Conservation (phyloP, 805 yeast genomes). For the Yarrowia sp. region DNA sequence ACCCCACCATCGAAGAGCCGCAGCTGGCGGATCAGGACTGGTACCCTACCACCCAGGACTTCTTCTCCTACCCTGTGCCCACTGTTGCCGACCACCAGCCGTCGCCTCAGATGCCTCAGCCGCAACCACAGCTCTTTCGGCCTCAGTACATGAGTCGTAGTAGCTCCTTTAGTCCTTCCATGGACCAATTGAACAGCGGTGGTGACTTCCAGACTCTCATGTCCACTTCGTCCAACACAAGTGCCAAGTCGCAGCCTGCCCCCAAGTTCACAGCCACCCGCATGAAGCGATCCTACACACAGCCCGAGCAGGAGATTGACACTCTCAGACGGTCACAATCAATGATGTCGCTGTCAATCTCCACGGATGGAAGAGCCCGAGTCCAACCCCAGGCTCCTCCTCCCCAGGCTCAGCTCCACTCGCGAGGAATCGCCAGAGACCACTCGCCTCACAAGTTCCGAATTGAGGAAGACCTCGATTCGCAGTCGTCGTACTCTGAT, state of each 20-base stretch:
- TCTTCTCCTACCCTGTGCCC: conserved; percentile 32
- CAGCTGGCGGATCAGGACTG: conserved; percentile 37
- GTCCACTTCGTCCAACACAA: neutral
- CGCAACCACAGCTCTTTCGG: conserved; percentile 21
- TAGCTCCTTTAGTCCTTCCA: conserved; percentile 14
- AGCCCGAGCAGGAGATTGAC: conserved; percentile 20
- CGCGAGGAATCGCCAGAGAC: neutral
- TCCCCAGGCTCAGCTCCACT: neutral
- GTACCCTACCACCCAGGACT: conserved; percentile 36
- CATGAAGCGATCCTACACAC: conserved; percentile 32
- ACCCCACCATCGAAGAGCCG: conserved; percentile 35
- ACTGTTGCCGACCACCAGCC: conserved; percentile 23
- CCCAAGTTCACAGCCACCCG: conserved; percentile 8
- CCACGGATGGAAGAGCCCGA: conserved; percentile 18
- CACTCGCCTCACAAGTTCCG: conserved; percentile 34
- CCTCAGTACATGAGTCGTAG: conserved; percentile 22
- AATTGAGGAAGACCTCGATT: conserved; percentile 23
- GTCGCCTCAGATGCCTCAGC: neutral
- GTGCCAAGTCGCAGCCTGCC: no score
- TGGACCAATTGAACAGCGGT: conserved; percentile 8
- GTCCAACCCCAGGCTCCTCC: conserved; percentile 3
- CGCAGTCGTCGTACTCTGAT: conserved; percentile 26
- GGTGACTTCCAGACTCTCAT: conserved; percentile 13
- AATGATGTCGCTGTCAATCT: conserved; percentile 18
- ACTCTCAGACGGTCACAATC: conserved; percentile 25